Evolutionary conservation across 495 filamentous ascomycete species (phyloP).

Genomic region (Neurospora discreta): DNA sequence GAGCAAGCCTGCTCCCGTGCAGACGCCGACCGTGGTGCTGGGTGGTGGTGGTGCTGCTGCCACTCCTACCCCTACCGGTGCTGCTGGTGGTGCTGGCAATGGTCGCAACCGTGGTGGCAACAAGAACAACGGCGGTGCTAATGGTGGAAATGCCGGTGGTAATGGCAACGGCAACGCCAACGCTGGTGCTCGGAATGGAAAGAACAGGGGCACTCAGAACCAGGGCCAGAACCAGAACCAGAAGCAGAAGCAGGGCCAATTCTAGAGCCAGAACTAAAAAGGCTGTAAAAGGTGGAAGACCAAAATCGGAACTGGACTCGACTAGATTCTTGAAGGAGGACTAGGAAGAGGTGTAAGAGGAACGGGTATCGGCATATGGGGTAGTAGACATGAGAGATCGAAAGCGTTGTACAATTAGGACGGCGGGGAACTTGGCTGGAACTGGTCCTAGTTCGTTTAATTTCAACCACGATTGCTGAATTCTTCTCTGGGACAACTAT

Average conservation of each 20-base stretch:
- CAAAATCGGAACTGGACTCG: not conserved
- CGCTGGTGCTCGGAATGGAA: not conserved
- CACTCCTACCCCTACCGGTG: not conserved
- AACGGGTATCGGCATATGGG: not conserved
- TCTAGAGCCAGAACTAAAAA: not conserved
- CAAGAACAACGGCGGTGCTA: too few relatives aligned
- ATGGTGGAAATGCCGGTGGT: too few relatives aligned
- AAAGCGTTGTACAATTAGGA: not conserved
- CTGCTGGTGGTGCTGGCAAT: not conserved
- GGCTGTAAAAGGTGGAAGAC: not conserved
- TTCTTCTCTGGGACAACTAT: not conserved
- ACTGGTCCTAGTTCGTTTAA: not conserved
- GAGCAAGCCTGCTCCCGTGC: not conserved
- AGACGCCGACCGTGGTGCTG: not conserved
- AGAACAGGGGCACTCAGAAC: not conserved
- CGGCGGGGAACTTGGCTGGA: not conserved
- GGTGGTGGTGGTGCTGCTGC: not conserved
- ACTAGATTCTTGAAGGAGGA: not conserved
- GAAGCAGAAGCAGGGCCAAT: not conserved
- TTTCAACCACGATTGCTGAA: not conserved
- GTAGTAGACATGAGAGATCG: not conserved
- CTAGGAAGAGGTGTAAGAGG: not conserved
- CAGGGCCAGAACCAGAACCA: not conserved
- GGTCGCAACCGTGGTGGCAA: not conserved
- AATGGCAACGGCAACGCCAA: too few relatives aligned